Percentiles rank a stretch among this genome's conserved stretches.
phyloP scores from a whole-genome alignment of 2,329 filamentous ascomycete species.

The Alternaria sp. region DNA sequence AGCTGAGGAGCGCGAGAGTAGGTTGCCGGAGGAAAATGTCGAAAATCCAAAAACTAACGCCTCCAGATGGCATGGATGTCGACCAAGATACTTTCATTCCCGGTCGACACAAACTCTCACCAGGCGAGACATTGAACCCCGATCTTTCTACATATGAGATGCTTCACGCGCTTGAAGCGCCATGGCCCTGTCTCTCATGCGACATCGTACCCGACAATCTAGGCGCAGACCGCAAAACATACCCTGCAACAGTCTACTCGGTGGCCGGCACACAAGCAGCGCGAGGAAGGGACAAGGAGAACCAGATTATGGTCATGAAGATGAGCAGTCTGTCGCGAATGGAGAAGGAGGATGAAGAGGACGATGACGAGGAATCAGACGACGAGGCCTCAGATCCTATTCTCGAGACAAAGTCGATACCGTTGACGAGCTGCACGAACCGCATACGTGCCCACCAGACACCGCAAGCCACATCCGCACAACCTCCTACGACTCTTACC shows the following conservation, averaged over 20 bases:
- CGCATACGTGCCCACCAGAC: conserved; percentile 87
- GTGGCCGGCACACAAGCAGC: conserved; percentile 95
- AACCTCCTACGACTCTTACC: conserved; percentile 80
- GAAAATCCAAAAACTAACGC: conserved; percentile 4
- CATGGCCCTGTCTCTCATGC: conserved; percentile 97
- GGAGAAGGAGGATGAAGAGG: conserved; percentile 77
- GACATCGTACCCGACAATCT: conserved; percentile 87
- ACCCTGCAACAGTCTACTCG: conserved; percentile 93
- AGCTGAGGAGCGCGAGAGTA: conserved; percentile 80
- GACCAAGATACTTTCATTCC: conserved; percentile 96
- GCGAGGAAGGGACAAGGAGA: conserved; percentile 75
- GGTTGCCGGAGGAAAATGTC: conserved; percentile 20
- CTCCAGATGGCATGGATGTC: conserved; percentile 80
- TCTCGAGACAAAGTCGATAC: conserved; percentile 89
- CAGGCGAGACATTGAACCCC: conserved; percentile 87
- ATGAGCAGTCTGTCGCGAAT: conserved; percentile 89
- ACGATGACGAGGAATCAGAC: conserved; percentile 69
- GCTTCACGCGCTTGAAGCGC: conserved; percentile 91
- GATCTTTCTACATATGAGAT: conserved; percentile 97
- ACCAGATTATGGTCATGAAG: conserved; percentile 95
- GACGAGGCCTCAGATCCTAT: conserved; percentile 83
- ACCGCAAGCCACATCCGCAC: conserved; percentile 71
- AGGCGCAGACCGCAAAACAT: conserved; percentile 88
- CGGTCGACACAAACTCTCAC: conserved; percentile 86
- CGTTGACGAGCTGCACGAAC: conserved; percentile 87